Percentiles rank a stretch among this genome's conserved stretches.
These are phyloP conservation scores for Sporothrix variecibatus DNA, from an alignment of 2,329 filamentous ascomycete species.

Conservation along the genomic window DNA sequence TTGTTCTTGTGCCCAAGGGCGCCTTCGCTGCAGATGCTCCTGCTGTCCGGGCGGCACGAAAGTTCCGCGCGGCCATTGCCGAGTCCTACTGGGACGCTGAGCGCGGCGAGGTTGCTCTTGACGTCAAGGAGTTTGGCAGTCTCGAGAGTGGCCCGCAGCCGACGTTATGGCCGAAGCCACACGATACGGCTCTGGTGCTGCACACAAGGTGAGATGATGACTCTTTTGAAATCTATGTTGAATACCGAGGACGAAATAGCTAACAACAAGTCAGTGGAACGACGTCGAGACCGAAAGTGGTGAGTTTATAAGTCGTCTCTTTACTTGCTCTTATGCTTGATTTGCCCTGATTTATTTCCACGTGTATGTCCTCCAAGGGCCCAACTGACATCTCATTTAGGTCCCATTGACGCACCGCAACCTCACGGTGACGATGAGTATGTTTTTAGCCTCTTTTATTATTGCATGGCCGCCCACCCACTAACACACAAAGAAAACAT, in stretches of 20 bases:
- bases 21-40: slow-evolving; percentile 66
- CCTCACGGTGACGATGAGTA: slow-evolving; percentile 76
- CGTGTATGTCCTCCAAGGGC: no score
- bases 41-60: slow-evolving; percentile 74
- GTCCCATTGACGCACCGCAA: slow-evolving; percentile 80
- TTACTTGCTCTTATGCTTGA: background rate
- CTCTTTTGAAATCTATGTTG: no score
- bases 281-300: slow-evolving; percentile 82
- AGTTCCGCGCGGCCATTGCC: slow-evolving; percentile 80
- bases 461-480: background rate
- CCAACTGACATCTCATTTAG: slow-evolving; percentile 37
- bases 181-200: slow-evolving; percentile 78
- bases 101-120: slow-evolving; percentile 67
- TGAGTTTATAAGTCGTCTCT: slow-evolving; percentile 37
- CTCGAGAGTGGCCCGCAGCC: slow-evolving; percentile 49
- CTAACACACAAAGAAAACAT: slow-evolving; percentile 63
- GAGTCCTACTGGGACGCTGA: slow-evolving; percentile 78
- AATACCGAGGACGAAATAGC: background rate
- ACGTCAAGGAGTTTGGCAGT: slow-evolving; percentile 75
- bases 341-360: background rate
- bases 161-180: slow-evolving; percentile 58
- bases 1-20: slow-evolving; percentile 74
- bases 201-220: slow-evolving; percentile 62
- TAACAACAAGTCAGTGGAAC: slow-evolving; percentile 59
- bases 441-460: slow-evolving; percentile 32